Evolutionary conservation across 768 basidiomycete genomes (phyloP).

Genomic region (Macrolepiota dolichaula): DNA sequence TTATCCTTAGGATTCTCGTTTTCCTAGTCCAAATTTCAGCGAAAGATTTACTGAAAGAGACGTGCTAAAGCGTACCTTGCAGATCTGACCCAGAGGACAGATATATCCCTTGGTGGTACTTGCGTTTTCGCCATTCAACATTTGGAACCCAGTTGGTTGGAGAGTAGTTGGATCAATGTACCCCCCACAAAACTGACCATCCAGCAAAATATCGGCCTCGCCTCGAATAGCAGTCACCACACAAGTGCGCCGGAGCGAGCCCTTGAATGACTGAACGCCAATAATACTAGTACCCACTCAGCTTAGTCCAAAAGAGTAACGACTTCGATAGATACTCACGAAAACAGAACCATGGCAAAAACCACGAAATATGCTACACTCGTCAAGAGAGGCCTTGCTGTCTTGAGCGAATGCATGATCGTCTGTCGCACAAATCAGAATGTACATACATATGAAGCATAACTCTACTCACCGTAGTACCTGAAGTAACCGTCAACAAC

Average conservation of each 20-base stretch:
- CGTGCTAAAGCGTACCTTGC: conserved; percentile 48
- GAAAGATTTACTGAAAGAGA: neutral
- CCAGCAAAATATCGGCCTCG: conserved; percentile 41
- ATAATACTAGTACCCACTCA: conserved; percentile 56
- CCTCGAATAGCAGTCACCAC: conserved; percentile 52
- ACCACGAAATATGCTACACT: conserved; percentile 89
- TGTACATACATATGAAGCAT: neutral
- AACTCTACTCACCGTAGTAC: conserved; percentile 70
- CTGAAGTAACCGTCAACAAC: conserved; percentile 82
- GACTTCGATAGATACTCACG: conserved; percentile 43
- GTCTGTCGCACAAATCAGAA: conserved; percentile 33
- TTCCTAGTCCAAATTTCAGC: conserved; percentile 38
- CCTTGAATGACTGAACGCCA: conserved; percentile 92
- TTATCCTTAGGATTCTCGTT: conserved; percentile 60
- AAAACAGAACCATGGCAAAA: conserved; percentile 87
- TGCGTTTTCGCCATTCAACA: conserved; percentile 23
- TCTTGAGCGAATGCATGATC: conserved; percentile 91
- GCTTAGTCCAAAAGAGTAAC: conserved; percentile 2
- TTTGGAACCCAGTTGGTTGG: conserved; percentile 34
- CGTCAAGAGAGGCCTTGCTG: conserved; percentile 83
- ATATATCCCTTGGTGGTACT: conserved; percentile 72
- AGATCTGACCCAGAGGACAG: conserved; percentile 84
- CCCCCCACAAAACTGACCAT: conserved; percentile 74
- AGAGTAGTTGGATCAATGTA: conserved; percentile 63
- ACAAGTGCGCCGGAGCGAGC: conserved; percentile 71